Percentiles rank a stretch among this genome's conserved stretches.
Evolutionary conservation across 371 early-diverging fungal genomes (phyloP).

Genomic region (Smittium mucronatum): DNA sequence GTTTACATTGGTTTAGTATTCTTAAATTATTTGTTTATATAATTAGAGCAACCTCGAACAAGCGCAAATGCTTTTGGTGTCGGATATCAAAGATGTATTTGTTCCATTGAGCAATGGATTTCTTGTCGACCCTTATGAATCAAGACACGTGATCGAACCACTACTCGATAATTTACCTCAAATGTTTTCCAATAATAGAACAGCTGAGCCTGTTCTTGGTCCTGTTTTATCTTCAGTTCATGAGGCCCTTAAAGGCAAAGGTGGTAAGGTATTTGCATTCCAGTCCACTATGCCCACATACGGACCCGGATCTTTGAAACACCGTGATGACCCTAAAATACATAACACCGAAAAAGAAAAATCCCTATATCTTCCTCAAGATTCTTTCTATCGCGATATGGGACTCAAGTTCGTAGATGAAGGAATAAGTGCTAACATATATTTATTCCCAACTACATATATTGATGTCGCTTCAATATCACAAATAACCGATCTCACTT

Average conservation of each 20-base stretch:
- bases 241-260: slow-evolving; percentile 58
- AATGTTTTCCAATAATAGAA: slow-evolving; percentile 64
- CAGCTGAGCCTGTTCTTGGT: slow-evolving; percentile 62
- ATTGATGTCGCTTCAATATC: slow-evolving; percentile 72
- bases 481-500: slow-evolving; percentile 61
- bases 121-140: slow-evolving; percentile 69
- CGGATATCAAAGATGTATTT: slow-evolving; percentile 84
- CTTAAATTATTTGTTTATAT: not conserved
- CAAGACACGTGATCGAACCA: slow-evolving; percentile 54
- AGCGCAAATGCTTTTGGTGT: slow-evolving; percentile 89
- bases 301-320: slow-evolving; percentile 75
- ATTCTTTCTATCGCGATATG: slow-evolving; percentile 65
- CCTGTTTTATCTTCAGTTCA: slow-evolving; percentile 67
- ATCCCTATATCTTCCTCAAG: slow-evolving; percentile 69
- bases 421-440: slow-evolving; percentile 77
- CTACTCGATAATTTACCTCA: slow-evolving; percentile 68
- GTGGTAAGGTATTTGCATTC: slow-evolving; percentile 76
- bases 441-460: slow-evolving; percentile 73
- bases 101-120: slow-evolving; percentile 78
- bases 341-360: slow-evolving; percentile 84
- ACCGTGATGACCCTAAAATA: slow-evolving; percentile 74
- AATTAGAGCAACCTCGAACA: slow-evolving; percentile 43
- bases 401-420: slow-evolving; percentile 59
- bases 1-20: too few species aligned
- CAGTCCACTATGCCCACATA: slow-evolving; percentile 68